These are phyloP conservation scores for Papilionanthe hybrid DNA, from an alignment of 116 monocot genomes.

Conservation along the genomic window DNA sequence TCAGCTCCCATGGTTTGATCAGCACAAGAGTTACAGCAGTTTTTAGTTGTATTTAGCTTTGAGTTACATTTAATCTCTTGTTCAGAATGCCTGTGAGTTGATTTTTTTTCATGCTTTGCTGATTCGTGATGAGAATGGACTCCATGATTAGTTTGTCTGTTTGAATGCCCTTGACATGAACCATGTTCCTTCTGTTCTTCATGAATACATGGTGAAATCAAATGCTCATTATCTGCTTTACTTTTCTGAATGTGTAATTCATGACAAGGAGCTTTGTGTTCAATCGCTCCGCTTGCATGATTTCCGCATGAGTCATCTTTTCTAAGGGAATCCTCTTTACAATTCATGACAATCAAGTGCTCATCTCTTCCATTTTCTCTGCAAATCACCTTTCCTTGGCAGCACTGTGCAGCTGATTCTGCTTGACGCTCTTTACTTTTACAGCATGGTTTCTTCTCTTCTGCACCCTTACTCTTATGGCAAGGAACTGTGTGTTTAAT, in stretches of 20 bases:
- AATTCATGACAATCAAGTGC: too few species aligned
- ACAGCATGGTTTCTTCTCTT: too few species aligned
- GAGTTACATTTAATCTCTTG: background rate
- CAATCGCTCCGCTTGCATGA: too few species aligned
- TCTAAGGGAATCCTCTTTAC: too few species aligned
- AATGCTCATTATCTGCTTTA: background rate
- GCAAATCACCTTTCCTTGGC: too few species aligned
- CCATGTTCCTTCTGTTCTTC: background rate
- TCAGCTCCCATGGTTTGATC: background rate
- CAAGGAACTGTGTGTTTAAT: too few species aligned
- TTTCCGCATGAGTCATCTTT: too few species aligned
- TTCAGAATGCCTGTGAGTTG: background rate
- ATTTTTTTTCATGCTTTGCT: background rate
- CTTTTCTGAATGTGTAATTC: background rate
- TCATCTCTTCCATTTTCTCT: too few species aligned
- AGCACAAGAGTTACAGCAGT: background rate
- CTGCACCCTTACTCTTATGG: too few species aligned
- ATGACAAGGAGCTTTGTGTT: background rate
- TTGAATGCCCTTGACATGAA: background rate
- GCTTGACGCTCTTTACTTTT: too few species aligned
- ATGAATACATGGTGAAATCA: background rate
- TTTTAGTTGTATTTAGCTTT: background rate
- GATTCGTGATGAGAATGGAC: background rate
- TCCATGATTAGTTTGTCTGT: background rate
- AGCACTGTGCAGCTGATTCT: too few species aligned